These are phyloP conservation scores for Argentina anserina DNA, from an alignment of 306 rosid species.

Conservation along the genomic window DNA sequence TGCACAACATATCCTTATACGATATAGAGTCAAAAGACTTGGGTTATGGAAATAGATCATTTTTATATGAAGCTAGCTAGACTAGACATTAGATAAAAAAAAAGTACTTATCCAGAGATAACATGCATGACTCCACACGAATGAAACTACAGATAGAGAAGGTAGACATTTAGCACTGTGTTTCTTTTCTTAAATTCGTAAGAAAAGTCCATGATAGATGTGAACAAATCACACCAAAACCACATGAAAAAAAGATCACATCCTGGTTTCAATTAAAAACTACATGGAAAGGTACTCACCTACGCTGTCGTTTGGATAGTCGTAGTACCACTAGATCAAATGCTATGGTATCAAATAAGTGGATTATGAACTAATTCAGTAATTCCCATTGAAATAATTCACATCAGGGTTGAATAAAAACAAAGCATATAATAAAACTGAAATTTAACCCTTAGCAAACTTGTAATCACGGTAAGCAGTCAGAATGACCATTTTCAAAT, in stretches of 20 bases:
- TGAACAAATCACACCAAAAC: no score
- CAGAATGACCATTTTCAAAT: conserved; percentile 23
- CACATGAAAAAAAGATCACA: not conserved
- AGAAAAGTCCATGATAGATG: no score
- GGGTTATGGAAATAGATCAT: no score
- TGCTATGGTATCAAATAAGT: not conserved
- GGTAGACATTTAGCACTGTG: no score
- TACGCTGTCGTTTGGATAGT: not conserved
- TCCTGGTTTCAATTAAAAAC: not conserved
- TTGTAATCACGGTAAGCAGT: conserved; percentile 30
- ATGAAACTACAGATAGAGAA: no score
- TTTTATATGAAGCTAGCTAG: no score
- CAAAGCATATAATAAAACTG: not conserved
- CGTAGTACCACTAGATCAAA: not conserved
- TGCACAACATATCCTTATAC: no score
- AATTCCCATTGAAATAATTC: not conserved
- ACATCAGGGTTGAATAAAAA: not conserved
- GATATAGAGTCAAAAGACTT: no score
- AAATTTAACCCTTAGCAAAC: conserved; percentile 20
- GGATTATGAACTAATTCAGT: not conserved
- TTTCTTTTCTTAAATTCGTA: no score
- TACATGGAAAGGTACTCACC: not conserved
- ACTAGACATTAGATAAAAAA: no score
- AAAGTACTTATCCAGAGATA: no score
- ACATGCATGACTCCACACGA: no score